A percentile compares a stretch with the other conserved stretches of the same genome.
phyloP scores from a whole-genome alignment of 2,329 filamentous ascomycete species.

The Chalara sp. region DNA sequence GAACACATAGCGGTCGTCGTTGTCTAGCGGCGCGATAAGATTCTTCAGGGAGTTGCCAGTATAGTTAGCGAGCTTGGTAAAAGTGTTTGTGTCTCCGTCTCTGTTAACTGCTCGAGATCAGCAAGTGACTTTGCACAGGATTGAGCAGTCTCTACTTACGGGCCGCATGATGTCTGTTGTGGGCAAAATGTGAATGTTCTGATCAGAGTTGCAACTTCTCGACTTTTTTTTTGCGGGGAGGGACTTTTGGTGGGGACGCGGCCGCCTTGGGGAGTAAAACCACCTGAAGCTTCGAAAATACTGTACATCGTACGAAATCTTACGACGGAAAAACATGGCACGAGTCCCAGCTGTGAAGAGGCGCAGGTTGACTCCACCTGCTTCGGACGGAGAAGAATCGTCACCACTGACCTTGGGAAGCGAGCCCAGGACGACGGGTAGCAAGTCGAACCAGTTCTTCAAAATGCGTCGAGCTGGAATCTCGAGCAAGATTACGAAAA shows the following conservation, averaged over 20 bases:
- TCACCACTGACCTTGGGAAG: constrained; percentile 24
- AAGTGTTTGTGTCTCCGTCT: constrained; percentile 71
- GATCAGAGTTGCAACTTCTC: background rate
- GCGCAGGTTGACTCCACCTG: constrained; percentile 49
- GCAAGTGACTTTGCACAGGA: background rate
- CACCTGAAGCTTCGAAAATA: constrained; percentile 3
- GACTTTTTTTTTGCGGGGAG: constrained; percentile 18
- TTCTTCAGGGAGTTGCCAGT: constrained; percentile 80
- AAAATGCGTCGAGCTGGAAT: constrained; percentile 78
- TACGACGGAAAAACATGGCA: constrained; percentile 19
- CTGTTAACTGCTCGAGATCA: constrained; percentile 51
- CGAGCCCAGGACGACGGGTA: constrained; percentile 14
- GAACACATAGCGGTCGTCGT: constrained; percentile 78
- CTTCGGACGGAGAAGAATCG: constrained; percentile 37
- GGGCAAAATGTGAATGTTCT: background rate
- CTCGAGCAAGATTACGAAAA: constrained; percentile 88
- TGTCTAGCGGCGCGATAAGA: constrained; percentile 68
- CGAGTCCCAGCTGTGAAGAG: constrained; percentile 39
- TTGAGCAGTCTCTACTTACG: constrained; percentile 20
- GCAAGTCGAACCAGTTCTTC: constrained; percentile 46
- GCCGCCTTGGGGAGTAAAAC: constrained; percentile 10
- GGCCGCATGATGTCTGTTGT: constrained; percentile 54
- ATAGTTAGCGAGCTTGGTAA: constrained; percentile 91
- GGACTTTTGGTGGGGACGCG: constrained; percentile 18
- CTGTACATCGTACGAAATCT: constrained; percentile 2